These are phyloP conservation scores for Ganoderma meredithae DNA, from an alignment of 1,284 basidiomycete species.

Conservation along the genomic window DNA sequence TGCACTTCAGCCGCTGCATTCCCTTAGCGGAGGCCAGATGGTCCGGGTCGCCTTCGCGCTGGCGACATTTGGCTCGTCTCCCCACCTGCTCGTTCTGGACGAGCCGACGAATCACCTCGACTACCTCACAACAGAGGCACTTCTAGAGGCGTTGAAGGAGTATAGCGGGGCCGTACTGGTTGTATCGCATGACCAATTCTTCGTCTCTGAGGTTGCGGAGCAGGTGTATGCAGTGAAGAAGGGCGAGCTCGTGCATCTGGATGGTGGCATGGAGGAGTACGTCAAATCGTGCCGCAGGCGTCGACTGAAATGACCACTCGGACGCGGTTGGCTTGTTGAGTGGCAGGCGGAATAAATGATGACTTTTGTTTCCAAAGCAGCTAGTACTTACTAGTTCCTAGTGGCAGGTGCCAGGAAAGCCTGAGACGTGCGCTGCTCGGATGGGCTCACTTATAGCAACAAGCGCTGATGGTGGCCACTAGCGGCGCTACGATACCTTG, in stretches of 20 bases:
- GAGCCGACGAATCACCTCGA: slow-evolving; percentile 93
- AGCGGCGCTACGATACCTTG: too few relatives aligned
- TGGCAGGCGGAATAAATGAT: too few relatives aligned
- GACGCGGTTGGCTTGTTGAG: too few relatives aligned
- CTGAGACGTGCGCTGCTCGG: too few relatives aligned
- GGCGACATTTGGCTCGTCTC: slow-evolving; percentile 62
- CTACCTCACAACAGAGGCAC: slow-evolving; percentile 47
- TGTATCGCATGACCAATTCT: slow-evolving; percentile 31
- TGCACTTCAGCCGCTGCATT: slow-evolving; percentile 50
- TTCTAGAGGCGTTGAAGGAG: slow-evolving; percentile 29
- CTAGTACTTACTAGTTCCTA: too few relatives aligned
- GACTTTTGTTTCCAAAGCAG: too few relatives aligned
- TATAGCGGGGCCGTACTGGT: slow-evolving; percentile 26
- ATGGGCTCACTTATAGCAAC: too few relatives aligned
- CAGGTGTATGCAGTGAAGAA: slow-evolving; percentile 52
- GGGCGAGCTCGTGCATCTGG: slow-evolving; percentile 48
- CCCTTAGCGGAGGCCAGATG: slow-evolving; percentile 70
- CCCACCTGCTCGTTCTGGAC: slow-evolving; percentile 92
- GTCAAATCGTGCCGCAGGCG: slow-evolving; percentile 24
- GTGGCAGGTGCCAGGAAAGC: too few relatives aligned
- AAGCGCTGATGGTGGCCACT: too few relatives aligned
- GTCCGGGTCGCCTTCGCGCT: slow-evolving; percentile 55
- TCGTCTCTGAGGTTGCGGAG: slow-evolving; percentile 44
- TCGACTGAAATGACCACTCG: slow-evolving; percentile 1
- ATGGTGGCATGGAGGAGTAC: slow-evolving; percentile 46